Evolutionary conservation across 331 rosid species (phyloP).

Genomic region (Ulmus americana): DNA sequence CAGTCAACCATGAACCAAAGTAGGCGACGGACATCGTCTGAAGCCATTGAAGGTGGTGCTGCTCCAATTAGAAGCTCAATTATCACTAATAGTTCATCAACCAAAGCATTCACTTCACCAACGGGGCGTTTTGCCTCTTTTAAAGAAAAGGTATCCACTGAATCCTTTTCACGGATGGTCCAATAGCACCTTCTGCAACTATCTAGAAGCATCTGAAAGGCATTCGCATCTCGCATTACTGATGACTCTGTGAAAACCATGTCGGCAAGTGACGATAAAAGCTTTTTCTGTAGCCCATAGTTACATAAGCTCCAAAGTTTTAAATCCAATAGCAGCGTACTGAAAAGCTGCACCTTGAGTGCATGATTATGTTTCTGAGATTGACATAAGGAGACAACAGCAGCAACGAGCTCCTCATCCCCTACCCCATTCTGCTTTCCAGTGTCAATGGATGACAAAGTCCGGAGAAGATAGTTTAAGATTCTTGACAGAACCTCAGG

Average conservation of each 20-base stretch:
- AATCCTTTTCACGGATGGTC: conserved; percentile 76
- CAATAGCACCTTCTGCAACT: conserved; percentile 96
- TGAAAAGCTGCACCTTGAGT: conserved; percentile 88
- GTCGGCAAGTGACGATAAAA: conserved; percentile 95
- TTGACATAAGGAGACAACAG: conserved; percentile 83
- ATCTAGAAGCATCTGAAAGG: conserved; percentile 95
- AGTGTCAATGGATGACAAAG: conserved; percentile 62
- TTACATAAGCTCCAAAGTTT: conserved; percentile 92
- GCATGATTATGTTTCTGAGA: conserved; percentile 63
- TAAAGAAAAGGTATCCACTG: conserved; percentile 63
- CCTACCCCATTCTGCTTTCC: conserved; percentile 65
- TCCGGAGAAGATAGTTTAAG: conserved; percentile 72
- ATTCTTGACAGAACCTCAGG: conserved; percentile 93
- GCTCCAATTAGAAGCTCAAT: conserved; percentile 86
- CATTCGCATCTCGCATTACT: conserved; percentile 95
- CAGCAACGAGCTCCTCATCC: conserved; percentile 89
- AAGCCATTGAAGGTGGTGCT: conserved; percentile 70
- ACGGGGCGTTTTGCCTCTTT: conserved; percentile 61
- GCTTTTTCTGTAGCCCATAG: conserved; percentile 97
- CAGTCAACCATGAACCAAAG: conserved; percentile 90
- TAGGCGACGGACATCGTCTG: conserved; percentile 69
- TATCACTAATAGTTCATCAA: conserved; percentile 88
- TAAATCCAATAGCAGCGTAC: conserved; percentile 71
- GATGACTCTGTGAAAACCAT: conserved; percentile 86
- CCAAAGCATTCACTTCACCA: conserved; percentile 96